phyloP scores from a whole-genome alignment of 2,329 filamentous ascomycete species.

The Dendryphion nanum region DNA sequence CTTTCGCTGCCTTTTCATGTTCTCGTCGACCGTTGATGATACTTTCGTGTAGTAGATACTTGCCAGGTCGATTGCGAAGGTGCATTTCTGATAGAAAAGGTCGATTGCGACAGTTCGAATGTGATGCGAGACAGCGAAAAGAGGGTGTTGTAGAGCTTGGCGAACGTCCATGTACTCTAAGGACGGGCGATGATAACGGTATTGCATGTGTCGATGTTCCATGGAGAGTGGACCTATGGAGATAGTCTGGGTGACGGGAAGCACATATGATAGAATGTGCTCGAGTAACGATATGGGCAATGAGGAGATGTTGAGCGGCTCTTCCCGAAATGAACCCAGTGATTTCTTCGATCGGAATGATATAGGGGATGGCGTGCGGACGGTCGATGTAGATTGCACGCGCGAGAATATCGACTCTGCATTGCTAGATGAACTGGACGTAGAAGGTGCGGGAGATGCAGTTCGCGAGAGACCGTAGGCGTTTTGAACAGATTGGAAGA shows the following conservation, averaged over 20 bases:
- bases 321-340: neutral
- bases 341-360: conserved; percentile 1
- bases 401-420: conserved; percentile 10
- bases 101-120: conserved; percentile 14
- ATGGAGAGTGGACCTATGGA: conserved; percentile 12
- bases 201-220: conserved; percentile 12
- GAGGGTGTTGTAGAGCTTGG: conserved; percentile 15
- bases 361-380: conserved; percentile 5
- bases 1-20: conserved; percentile 14
- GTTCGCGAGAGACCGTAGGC: conserved; percentile 7
- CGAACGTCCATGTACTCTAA: conserved; percentile 20
- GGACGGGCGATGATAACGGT: conserved; percentile 15
- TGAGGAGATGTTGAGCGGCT: conserved; percentile 3
- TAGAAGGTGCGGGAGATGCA: conserved; percentile 9
- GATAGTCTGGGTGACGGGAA: conserved; percentile 16
- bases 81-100: conserved; percentile 17
- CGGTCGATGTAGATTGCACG: conserved; percentile 6
- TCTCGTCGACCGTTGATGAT: conserved; percentile 11
- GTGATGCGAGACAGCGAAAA: conserved; percentile 16
- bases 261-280: conserved; percentile 18
- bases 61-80: conserved; percentile 22
- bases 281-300: conserved; percentile 18
- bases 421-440: conserved; percentile 8
- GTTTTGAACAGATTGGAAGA: conserved; percentile 1
- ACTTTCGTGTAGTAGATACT: conserved; percentile 15